Evolutionary conservation across 2,329 filamentous ascomycete species (phyloP), one percentile per base, ranked within the genome.

Genomic region (Fusarium pilosicola): DNA sequence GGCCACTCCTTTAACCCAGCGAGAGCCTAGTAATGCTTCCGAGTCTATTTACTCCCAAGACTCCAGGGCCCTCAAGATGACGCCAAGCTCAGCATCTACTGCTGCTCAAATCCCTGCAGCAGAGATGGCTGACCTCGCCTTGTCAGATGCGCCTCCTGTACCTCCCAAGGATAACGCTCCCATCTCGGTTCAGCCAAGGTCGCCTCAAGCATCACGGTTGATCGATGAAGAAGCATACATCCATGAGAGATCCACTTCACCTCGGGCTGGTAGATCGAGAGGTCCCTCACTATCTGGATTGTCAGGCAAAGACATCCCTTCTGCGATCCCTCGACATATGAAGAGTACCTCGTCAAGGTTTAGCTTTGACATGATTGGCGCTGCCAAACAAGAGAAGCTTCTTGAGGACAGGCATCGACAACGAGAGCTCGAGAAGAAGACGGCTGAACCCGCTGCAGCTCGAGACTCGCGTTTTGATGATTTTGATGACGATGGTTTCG

Each of bases 331-430:
- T 6, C 88, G 84, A 68, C 90, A 92, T 70, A 92, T 92, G 90
- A 92, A 91, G 81, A 95, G 93, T 79, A 93, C 91, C 17, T 93
- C 93, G 0, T 94, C 92, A 0, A 86, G 93, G 20, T 95, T 96
- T 79, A 95, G 93, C 76, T 96, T 96, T 77, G 93, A 95, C 77
- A 93, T 95, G 86, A 88, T 91, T 22, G 92, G 91, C 10, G 89
- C 89, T 11, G 92, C 92, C 20, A 88, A 89, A 67, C 87, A 91
- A 76, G 90, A 92, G 80, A 92, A 91, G 80, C 80, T 92, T 42
- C 83, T 95, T 45, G 94, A 94, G 80, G 93, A 94, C 75, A 88
- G 90, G 54, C 92, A 94, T 79, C 86, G 91, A 22, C 88, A 92
- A 73, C 89, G 90, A 61, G 89, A 91, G 70, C 84, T 91, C 36